These are phyloP conservation scores for Copromyces sp. DNA, from an alignment of 495 filamentous ascomycete genomes.

Conservation along the genomic window DNA sequence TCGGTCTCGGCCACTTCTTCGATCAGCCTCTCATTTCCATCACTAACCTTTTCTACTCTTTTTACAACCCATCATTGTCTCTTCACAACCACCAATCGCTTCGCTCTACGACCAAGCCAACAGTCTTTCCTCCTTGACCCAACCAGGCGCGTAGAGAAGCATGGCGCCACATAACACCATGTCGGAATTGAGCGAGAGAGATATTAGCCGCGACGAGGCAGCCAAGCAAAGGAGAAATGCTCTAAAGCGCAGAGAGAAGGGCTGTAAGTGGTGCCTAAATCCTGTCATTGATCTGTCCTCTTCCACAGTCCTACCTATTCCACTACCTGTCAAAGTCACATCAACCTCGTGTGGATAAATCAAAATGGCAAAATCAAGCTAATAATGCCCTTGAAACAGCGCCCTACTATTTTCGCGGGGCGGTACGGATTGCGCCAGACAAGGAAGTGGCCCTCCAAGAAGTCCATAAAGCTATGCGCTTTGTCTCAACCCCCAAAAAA, in stretches of 20 bases:
- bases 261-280: neutral
- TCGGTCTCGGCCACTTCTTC: neutral
- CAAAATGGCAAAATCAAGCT: neutral
- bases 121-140: neutral
- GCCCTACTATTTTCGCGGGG: neutral
- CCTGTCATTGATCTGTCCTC: neutral
- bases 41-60: neutral
- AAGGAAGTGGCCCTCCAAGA: neutral
- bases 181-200: neutral
- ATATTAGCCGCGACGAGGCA: neutral
- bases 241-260: neutral
- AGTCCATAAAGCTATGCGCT: neutral
- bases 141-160: neutral
- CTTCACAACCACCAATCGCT: neutral
- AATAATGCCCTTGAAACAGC: neutral
- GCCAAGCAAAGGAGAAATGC: neutral
- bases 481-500: neutral
- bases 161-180: neutral
- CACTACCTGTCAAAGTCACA: neutral
- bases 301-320: no score
- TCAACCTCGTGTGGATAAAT: neutral
- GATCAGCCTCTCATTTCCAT: neutral
- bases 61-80: neutral
- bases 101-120: neutral
- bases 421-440: neutral